These are phyloP conservation scores for Aspergillus kassunensis DNA, from an alignment of 495 filamentous ascomycete species.

Conservation along the genomic window DNA sequence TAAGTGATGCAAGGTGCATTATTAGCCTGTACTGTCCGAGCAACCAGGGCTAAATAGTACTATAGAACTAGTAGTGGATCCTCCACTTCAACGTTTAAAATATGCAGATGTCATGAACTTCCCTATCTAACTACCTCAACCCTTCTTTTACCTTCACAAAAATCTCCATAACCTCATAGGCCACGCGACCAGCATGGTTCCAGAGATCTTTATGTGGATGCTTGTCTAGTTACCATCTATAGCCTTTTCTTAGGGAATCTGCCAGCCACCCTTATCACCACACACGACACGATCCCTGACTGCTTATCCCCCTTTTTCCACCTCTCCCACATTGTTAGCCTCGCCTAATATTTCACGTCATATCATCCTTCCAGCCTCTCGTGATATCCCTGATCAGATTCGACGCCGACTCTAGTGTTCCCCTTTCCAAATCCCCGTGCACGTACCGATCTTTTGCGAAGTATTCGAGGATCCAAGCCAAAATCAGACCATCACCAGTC, in stretches of 20 bases:
- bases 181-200: not conserved
- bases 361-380: not conserved
- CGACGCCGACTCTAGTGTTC: not conserved
- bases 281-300: not conserved
- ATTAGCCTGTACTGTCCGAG: not conserved
- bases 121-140: too few relatives aligned
- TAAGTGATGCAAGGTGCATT: not conserved
- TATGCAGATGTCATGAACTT: too few relatives aligned
- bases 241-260: conserved; percentile 19
- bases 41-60: not conserved
- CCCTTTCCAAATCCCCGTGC: not conserved
- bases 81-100: not conserved
- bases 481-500: not conserved
- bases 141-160: not conserved
- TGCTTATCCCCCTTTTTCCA: not conserved
- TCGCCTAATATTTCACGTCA: not conserved
- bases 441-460: not conserved
- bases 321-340: conserved; percentile 1
- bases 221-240: conserved; percentile 1
- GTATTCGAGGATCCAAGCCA: too few relatives aligned
- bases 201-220: not conserved
- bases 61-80: conserved; percentile 3
- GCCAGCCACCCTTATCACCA: conserved; percentile 25
- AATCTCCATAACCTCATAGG: too few relatives aligned
- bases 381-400: not conserved